Evolutionary conservation across 129 eudicot genomes (phyloP).

Genomic region (Erigeron canadensis): DNA sequence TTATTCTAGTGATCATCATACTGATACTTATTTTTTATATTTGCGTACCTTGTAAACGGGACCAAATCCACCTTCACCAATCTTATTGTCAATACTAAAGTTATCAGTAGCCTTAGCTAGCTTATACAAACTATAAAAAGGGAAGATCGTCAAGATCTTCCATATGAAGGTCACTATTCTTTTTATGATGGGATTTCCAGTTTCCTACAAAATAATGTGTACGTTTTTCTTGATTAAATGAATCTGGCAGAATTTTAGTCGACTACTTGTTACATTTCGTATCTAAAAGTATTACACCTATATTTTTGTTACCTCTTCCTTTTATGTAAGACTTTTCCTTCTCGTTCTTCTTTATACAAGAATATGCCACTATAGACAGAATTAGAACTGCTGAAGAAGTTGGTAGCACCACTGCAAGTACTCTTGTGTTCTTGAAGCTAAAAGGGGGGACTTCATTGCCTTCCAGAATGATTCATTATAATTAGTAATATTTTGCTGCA

Average conservation of each 20-base stretch:
- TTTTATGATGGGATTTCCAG: not conserved
- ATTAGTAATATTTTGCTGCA: not conserved
- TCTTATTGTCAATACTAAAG: too few relatives aligned
- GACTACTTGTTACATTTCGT: not conserved
- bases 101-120: not conserved
- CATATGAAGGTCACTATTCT: not conserved
- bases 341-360: slow-evolving; percentile 1
- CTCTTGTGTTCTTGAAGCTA: not conserved
- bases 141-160: slow-evolving; percentile 7
- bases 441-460: not conserved
- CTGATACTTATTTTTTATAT: too few relatives aligned
- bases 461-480: not conserved
- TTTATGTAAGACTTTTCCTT: not conserved
- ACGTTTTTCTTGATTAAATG: too few relatives aligned
- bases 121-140: too few relatives aligned
- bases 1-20: too few relatives aligned
- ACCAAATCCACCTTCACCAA: too few relatives aligned
- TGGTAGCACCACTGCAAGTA: not conserved
- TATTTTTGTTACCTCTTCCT: slow-evolving; percentile 10
- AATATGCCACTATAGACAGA: slow-evolving; percentile 19
- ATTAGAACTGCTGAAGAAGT: slow-evolving; percentile 7
- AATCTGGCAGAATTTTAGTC: too few relatives aligned
- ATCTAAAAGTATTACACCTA: not conserved
- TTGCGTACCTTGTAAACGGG: too few relatives aligned
- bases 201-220: slow-evolving; percentile 9